Evolutionary conservation across 306 rosid species (phyloP).

Genomic region (Vicia villosa): DNA sequence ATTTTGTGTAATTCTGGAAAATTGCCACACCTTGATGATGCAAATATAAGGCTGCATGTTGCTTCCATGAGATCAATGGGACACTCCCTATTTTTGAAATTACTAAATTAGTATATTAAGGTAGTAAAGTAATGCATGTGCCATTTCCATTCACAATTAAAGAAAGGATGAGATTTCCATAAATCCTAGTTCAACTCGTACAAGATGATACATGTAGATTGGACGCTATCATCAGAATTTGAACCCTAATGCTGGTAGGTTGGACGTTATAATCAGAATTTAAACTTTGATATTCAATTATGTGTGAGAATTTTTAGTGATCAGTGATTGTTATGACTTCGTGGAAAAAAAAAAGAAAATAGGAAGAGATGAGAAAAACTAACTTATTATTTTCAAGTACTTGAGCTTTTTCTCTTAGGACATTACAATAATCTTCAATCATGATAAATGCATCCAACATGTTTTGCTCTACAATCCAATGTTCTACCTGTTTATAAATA

Average conservation of each 20-base stretch:
- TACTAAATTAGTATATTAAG: conserved; percentile 32
- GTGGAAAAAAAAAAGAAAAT: too few relatives aligned
- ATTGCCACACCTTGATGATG: conserved; percentile 78
- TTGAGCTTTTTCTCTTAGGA: conserved; percentile 45
- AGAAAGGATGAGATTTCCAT: background rate
- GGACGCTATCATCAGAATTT: too few relatives aligned
- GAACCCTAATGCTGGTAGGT: too few relatives aligned
- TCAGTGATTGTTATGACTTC: too few relatives aligned
- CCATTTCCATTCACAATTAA: background rate
- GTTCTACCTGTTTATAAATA: conserved; percentile 55
- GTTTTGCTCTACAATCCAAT: conserved; percentile 60
- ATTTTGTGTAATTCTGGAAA: conserved; percentile 76
- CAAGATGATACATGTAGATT: too few relatives aligned
- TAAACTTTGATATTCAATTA: too few relatives aligned
- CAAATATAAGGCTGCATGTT: conserved; percentile 57
- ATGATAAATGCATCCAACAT: conserved; percentile 54
- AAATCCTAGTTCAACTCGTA: too few relatives aligned
- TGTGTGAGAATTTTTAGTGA: too few relatives aligned
- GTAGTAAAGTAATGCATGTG: background rate
- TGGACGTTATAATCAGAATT: too few relatives aligned
- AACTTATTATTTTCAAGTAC: conserved; percentile 51
- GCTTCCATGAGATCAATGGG: conserved; percentile 66
- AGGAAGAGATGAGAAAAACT: conserved; percentile 25
- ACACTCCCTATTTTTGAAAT: conserved; percentile 51
- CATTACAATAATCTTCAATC: conserved; percentile 54